phyloP scores from a whole-genome alignment of 306 rosid genomes.

The Cotoneaster glaucophyllus region DNA sequence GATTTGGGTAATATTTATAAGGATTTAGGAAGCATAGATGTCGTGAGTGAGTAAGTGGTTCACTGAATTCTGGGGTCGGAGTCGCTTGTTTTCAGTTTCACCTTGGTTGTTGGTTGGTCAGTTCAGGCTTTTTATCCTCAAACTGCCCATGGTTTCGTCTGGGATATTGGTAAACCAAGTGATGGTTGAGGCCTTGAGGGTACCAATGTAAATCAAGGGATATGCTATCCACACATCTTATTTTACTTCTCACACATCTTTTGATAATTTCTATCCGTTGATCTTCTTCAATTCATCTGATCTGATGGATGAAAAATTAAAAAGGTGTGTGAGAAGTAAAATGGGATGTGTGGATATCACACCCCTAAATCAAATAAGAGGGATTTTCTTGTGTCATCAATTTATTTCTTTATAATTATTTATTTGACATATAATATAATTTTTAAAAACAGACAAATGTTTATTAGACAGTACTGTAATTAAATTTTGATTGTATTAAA shows the following conservation, averaged over 20 bases:
- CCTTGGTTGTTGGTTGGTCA: constrained; percentile 8
- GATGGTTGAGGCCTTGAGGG: neutral
- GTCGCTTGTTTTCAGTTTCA: constrained; percentile 41
- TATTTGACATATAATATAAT: no score
- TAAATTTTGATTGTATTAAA: no score
- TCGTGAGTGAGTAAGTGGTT: constrained; percentile 42
- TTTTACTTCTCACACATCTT: no score
- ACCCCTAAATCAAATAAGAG: neutral
- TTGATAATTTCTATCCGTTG: no score
- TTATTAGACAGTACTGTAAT: no score
- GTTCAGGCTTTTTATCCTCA: neutral
- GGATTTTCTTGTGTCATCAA: neutral
- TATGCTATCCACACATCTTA: no score
- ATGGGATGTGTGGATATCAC: no score
- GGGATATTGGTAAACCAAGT: neutral
- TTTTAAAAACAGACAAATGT: no score
- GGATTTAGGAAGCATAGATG: neutral
- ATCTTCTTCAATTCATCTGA: no score
- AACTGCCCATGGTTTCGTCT: constrained; percentile 11
- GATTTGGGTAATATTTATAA: constrained; percentile 37
- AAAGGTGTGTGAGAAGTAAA: no score
- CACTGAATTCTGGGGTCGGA: constrained; percentile 27
- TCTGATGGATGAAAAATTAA: no score
- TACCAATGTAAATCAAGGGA: neutral
- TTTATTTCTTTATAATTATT: no score